Evolutionary conservation across 164 flowering plant genomes (phyloP), one percentile per base, ranked within the genome.

Genomic region (Annona cherimola): DNA sequence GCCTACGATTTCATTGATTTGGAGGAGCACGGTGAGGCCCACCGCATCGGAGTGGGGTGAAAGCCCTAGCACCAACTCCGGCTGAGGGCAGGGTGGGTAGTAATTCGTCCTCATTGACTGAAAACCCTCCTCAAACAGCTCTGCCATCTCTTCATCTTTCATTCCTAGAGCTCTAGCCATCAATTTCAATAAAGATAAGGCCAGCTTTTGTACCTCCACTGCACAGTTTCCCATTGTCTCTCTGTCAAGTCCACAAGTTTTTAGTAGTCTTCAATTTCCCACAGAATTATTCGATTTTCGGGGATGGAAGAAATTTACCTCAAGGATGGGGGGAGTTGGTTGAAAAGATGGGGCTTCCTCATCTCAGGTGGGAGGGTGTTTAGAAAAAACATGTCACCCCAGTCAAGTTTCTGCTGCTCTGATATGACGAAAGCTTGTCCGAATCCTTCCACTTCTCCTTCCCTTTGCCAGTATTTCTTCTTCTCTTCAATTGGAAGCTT

Each of bases 371-470:
- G 87, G 5, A 63, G 74, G 9, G 80, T n/a, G 43, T 65, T 3
- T 42, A 84, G 74, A 63, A 68, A 78, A 45, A 82, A 72, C 83
- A 84, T 75, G 78, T 86, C 89, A 3, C 75, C 81, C 91, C 89
- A 88, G 16, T 88, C 88, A 50, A 88, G 88, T 71, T 83, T 84
- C 57, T 81, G 87, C 41, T 86, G 84, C 43, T 86, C 83, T 35
- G 87, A 81, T 1, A 81, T 59, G 18, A 86, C 83, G 66, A 83
- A 82, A 12, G 84, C 82, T 66, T 87, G 87, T 2, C 88, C 91
- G 78, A 77, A 86, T 45, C 89, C 89, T 76, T 88, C 86, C 5
- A 83, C 59, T 62, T 7, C 67, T 11, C 82, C 78, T 11, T 81
- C 80, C 20, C 4, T 57, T 77, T 81, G 86, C 16, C 74, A 76